These are phyloP conservation scores for Claviceps capensis DNA, from an alignment of 2,329 filamentous ascomycete genomes.

Conservation along the genomic window DNA sequence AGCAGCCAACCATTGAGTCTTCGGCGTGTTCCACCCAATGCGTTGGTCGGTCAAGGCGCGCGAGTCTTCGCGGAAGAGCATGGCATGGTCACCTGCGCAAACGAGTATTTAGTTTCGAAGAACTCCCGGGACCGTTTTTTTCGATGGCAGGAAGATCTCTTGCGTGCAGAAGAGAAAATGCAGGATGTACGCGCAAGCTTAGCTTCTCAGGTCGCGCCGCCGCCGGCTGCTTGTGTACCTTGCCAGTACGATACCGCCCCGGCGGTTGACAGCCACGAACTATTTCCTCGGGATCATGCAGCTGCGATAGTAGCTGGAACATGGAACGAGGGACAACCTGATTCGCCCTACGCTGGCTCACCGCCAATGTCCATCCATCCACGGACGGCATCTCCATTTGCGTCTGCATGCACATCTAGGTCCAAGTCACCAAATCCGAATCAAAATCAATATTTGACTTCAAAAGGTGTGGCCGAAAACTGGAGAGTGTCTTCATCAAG, in stretches of 20 bases:
- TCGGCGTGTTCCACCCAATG: constrained; percentile 80
- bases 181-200: constrained; percentile 13
- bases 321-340: constrained; percentile 50
- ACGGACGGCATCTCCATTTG: neutral
- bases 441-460: neutral
- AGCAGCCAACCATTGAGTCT: constrained; percentile 68
- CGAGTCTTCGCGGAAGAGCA: constrained; percentile 73
- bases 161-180: constrained; percentile 38
- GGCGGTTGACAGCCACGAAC: constrained; percentile 13
- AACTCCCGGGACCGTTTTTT: constrained; percentile 66
- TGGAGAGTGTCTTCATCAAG: neutral
- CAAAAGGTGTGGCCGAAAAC: neutral
- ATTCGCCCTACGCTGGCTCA: constrained; percentile 33
- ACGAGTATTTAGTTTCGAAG: constrained; percentile 67
- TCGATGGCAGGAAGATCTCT: constrained; percentile 65
- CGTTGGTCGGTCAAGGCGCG: constrained; percentile 77
- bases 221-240: constrained; percentile 11
- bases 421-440: neutral
- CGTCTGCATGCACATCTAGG: neutral
- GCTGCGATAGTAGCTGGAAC: constrained; percentile 41
- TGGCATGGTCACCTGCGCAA: constrained; percentile 57
- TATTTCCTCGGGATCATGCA: constrained; percentile 31
- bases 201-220: constrained; percentile 8
- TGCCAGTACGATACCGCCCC: constrained; percentile 21
- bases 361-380: constrained; percentile 8